Base-by-base conservation (phyloP, 202 grass and related monocot species). In the Musa balbisiana region DNA sequence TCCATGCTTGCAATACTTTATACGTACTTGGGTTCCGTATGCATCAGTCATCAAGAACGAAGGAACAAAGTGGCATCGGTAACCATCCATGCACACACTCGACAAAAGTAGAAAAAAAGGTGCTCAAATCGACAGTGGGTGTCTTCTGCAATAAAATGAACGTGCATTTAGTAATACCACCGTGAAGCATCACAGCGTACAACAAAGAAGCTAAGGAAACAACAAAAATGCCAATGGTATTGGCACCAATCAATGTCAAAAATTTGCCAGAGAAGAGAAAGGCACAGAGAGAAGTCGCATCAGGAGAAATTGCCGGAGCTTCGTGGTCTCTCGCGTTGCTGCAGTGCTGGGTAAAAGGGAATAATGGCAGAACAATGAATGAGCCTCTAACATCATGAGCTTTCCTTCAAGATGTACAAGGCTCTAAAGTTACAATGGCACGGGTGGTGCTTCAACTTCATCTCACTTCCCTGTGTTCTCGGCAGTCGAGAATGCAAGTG, bases 401-500 rank as follows among this genome's bases (percentile, higher is more conserved):
- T 60, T 20, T 6, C 73, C 82, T 75, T 56, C 77, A 75, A 75
- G 26, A 80, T 82, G 80, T 75, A 75, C 49, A 51, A 51, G 80
- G 64, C 56, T 78, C 58, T 77, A 60, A 66, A 87, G 77, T 68
- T 55, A 63, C 66, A 17, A 75, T 43, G 5, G 33, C 33, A 6
- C 5, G 33, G 33, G 33, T 43, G 33, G 33, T 43, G 33, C 33
- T 43, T 17, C 60, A 71, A 52, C 11, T 77, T 83, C 63, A 85
- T 58, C 70, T 92, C 80, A 55, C 74, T 87, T 85, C 51, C 56
- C 75, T 29, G 82, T 27, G n/a, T 76, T 55, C 59, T 56, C 72
- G 62, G 55, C 86, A 70, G 74, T 55, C 75, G 80, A 75, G 53
- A 78, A 77, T 19, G 67, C 51, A 15, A 53, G 51, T 79, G 51